phyloP scores from a whole-genome alignment of 805 yeast species.

The Candida lessepsii region DNA sequence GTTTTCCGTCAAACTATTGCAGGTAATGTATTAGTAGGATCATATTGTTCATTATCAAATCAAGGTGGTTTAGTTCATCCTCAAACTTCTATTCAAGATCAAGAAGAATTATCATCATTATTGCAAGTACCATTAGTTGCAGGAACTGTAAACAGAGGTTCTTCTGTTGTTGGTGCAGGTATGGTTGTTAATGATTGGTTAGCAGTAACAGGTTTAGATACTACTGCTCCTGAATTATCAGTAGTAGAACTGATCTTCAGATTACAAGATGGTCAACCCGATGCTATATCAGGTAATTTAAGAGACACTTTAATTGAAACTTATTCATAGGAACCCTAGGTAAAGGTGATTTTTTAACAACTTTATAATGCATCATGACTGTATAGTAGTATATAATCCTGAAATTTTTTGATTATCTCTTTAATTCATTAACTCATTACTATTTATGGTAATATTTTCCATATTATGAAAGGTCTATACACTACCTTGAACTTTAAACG shows the following conservation, averaged over 20 bases:
- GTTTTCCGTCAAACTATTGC: conserved; percentile 99
- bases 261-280: conserved; percentile 88
- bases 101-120: conserved; percentile 93
- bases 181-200: conserved; percentile 98
- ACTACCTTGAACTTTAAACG: too few species aligned
- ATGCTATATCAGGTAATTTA: conserved; percentile 76
- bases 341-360: background rate
- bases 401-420: too few species aligned
- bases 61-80: conserved; percentile 99
- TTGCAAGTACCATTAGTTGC: conserved; percentile 98
- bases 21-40: conserved; percentile 95
- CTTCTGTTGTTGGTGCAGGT: conserved; percentile 97
- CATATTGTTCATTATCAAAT: conserved; percentile 90
- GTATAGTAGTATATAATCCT: conserved; percentile 6
- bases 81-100: conserved; percentile 94
- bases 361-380: conserved; percentile 1
- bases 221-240: conserved; percentile 97
- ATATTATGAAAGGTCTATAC: too few species aligned
- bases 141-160: conserved; percentile 97
- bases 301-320: conserved; percentile 93
- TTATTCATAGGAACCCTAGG: conserved; percentile 74
- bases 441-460: too few species aligned
- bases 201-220: conserved; percentile 94
- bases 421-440: too few species aligned
- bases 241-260: conserved; percentile 96